Evolutionary conservation across 768 basidiomycete species (phyloP).

Genomic region (Clitopilus hobsonii): DNA sequence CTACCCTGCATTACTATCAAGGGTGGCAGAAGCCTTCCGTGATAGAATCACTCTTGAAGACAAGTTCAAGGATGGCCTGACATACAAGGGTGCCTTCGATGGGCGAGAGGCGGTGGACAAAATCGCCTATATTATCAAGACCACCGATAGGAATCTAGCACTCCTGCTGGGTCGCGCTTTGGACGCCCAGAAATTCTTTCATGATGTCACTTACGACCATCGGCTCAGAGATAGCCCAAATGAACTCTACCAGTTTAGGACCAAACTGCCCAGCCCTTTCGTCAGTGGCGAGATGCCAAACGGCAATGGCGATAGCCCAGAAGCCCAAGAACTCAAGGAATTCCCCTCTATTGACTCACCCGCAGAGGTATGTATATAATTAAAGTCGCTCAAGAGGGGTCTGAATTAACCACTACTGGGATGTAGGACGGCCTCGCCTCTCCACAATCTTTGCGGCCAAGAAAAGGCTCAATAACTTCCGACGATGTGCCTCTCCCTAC

Average conservation of each 20-base stretch:
- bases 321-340: conserved; percentile 12
- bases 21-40: conserved; percentile 91
- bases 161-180: conserved; percentile 91
- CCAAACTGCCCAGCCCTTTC: conserved; percentile 79
- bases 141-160: conserved; percentile 94
- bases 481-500: conserved; percentile 77
- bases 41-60: conserved; percentile 74
- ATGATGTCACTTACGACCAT: conserved; percentile 99
- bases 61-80: conserved; percentile 89
- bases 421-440: conserved; percentile 24
- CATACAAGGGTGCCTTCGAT: conserved; percentile 95
- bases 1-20: conserved; percentile 94
- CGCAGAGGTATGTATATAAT: conserved; percentile 16
- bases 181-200: conserved; percentile 98
- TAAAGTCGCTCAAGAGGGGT: conserved; percentile 4
- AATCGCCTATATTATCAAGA: conserved; percentile 97
- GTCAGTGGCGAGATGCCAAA: conserved; percentile 66
- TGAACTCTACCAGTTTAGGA: conserved; percentile 92
- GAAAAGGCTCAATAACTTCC: conserved; percentile 37
- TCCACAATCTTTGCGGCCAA: conserved; percentile 21
- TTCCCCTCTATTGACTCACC: conserved; percentile 16
- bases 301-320: conserved; percentile 23
- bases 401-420: not conserved
- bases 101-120: conserved; percentile 96
- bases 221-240: conserved; percentile 81